phyloP scores from a whole-genome alignment of 1,284 basidiomycete species.

The Boletellus sp. region DNA sequence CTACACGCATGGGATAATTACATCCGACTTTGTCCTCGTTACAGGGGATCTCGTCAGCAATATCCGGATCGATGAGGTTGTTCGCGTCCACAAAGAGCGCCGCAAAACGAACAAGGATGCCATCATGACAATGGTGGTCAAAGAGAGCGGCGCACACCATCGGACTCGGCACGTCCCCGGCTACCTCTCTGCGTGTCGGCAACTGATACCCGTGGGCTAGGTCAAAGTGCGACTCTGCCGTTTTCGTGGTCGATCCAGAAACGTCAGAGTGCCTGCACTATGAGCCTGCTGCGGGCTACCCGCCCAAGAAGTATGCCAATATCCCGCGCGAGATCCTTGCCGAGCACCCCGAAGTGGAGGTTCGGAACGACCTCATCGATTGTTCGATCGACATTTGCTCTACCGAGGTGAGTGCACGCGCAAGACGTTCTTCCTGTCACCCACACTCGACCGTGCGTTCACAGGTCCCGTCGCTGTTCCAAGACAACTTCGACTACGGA shows the following conservation, averaged over 20 bases:
- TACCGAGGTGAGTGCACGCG: conserved; percentile 57
- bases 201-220: conserved; percentile 36
- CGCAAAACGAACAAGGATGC: conserved; percentile 86
- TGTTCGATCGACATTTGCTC: conserved; percentile 91
- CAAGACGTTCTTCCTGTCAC: background rate
- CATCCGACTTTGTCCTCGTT: conserved; percentile 91
- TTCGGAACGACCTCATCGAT: conserved; percentile 85
- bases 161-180: conserved; percentile 61
- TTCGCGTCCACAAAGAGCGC: conserved; percentile 85
- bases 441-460: background rate
- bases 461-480: conserved; percentile 92
- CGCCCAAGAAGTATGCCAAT: conserved; percentile 51
- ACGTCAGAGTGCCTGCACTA: conserved; percentile 80
- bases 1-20: conserved; percentile 90
- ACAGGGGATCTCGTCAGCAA: conserved; percentile 94
- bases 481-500: conserved; percentile 98
- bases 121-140: conserved; percentile 95
- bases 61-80: conserved; percentile 85
- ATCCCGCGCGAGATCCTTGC: conserved; percentile 70
- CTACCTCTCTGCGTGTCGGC: conserved; percentile 2
- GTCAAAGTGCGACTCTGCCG: conserved; percentile 64
- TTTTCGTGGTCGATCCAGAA: conserved; percentile 70
- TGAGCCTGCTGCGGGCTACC: conserved; percentile 65
- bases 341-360: conserved; percentile 71
- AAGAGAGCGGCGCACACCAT: conserved; percentile 69